phyloP scores from a whole-genome alignment of 1,284 basidiomycete species.

The Macrocystidia cucumis region DNA sequence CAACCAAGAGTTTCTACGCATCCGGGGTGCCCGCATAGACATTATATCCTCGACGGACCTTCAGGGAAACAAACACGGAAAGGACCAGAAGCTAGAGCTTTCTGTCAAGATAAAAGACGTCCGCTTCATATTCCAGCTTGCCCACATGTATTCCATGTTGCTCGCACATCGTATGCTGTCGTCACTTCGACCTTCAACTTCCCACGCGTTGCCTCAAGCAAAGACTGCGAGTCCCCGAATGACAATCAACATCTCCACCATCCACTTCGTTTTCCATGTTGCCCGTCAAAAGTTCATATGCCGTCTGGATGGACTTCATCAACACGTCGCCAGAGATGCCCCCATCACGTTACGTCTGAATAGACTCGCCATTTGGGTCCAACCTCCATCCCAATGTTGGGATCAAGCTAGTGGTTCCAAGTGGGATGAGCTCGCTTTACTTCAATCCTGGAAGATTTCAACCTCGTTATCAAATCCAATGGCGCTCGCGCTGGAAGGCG shows the following conservation, averaged over 20 bases:
- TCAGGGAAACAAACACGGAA: too few species aligned
- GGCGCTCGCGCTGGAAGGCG: conserved; percentile 47
- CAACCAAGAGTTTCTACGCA: conserved; percentile 40
- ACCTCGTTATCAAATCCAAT: conserved; percentile 23
- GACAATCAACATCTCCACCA: conserved; percentile 26
- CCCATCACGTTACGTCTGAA: conserved; percentile 26
- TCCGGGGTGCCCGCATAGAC: conserved; percentile 31
- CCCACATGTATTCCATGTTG: conserved; percentile 69
- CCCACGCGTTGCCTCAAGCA: conserved; percentile 8
- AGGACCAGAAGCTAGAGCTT: conserved; percentile 30
- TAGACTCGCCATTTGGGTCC: conserved; percentile 38
- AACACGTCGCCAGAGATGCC: conserved; percentile 14
- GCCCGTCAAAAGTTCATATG: conserved; percentile 39
- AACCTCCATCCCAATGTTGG: conserved; percentile 24
- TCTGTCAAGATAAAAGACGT: conserved; percentile 31
- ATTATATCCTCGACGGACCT: conserved; percentile 26
- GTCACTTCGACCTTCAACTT: conserved; percentile 28
- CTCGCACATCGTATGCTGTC: conserved; percentile 55
- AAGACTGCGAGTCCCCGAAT: conserved; percentile 15
- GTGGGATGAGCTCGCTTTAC: conserved; percentile 78
- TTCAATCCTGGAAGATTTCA: conserved; percentile 55
- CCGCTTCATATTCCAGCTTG: conserved; percentile 49
- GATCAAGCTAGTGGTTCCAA: conserved; percentile 24
- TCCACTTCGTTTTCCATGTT: conserved; percentile 41
- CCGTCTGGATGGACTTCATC: conserved; percentile 36